phyloP scores from a whole-genome alignment of 2,329 filamentous ascomycete genomes.

The Fusarium sp. region DNA sequence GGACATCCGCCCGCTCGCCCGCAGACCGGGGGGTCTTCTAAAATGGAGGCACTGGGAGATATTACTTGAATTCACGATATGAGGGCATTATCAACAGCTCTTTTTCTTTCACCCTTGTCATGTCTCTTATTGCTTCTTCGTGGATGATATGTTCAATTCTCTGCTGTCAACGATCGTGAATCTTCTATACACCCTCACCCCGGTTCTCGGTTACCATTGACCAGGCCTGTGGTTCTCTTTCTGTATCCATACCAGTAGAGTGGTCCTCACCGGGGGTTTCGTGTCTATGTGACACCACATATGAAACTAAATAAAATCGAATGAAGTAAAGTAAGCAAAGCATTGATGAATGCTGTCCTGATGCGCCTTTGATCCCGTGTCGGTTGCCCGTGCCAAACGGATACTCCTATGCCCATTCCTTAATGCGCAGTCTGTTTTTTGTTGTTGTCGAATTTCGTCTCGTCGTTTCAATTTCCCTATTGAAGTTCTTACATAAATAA shows the following conservation, averaged over 20 bases:
- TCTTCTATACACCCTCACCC: slow-evolving; percentile 13
- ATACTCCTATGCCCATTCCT: slow-evolving; percentile 27
- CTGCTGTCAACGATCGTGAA: slow-evolving; percentile 28
- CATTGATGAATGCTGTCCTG: slow-evolving; percentile 41
- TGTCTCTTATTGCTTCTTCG: not conserved
- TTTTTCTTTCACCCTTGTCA: not conserved
- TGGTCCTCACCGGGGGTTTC: slow-evolving; percentile 35
- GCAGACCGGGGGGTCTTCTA: slow-evolving; percentile 4
- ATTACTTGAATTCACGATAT: slow-evolving; percentile 1
- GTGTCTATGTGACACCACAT: slow-evolving; percentile 40
- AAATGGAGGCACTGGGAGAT: not conserved
- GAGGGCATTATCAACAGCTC: not conserved
- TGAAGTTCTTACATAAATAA: slow-evolving; percentile 28
- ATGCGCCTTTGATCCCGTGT: slow-evolving; percentile 32
- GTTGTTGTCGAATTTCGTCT: slow-evolving; percentile 30
- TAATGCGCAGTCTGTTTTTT: slow-evolving; percentile 23
- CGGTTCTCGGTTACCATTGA: slow-evolving; percentile 33
- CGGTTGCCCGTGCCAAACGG: slow-evolving; percentile 16
- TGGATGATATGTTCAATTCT: slow-evolving; percentile 19
- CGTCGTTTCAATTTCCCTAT: slow-evolving; percentile 37
- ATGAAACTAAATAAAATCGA: slow-evolving; percentile 15
- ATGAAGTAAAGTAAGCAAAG: slow-evolving; percentile 23
- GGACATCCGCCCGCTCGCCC: slow-evolving; percentile 28
- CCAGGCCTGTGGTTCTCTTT: slow-evolving; percentile 32
- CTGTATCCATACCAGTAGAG: slow-evolving; percentile 37